Conservation (phyloP, 2,329 filamentous ascomycete genomes). For the Botryotinia narcissicola region DNA sequence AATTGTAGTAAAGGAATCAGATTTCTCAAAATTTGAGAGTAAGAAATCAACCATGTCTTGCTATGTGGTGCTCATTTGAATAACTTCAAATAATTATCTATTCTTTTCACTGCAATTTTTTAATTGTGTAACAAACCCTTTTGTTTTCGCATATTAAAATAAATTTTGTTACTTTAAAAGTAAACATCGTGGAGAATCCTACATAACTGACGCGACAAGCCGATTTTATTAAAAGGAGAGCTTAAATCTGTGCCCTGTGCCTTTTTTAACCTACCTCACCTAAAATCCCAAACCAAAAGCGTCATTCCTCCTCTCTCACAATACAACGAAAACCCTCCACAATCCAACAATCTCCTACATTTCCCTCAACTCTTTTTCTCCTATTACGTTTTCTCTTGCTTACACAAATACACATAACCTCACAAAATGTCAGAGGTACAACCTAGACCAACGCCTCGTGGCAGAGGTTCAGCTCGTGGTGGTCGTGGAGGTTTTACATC, state of each 20-base stretch:
- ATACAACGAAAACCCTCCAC: constrained; percentile 11
- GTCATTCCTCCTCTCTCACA: constrained; percentile 17
- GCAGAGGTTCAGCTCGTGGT: constrained; percentile 86
- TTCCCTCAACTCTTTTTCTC: constrained; percentile 25
- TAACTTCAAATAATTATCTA: constrained; percentile 2
- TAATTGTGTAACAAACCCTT: background rate
- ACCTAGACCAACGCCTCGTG: constrained; percentile 79
- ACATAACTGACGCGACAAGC: constrained; percentile 14
- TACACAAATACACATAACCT: constrained; percentile 30
- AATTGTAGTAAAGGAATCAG: background rate
- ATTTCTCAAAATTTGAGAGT: background rate
- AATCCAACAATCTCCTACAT: constrained; percentile 20
- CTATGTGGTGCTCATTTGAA: constrained; percentile 13
- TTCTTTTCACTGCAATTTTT: background rate
- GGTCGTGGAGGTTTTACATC: constrained; percentile 73
- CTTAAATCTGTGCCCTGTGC: constrained; percentile 21
- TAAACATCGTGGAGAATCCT: constrained; percentile 2
- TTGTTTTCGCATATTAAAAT: background rate
- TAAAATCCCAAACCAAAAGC: constrained; percentile 18
- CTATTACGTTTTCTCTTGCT: constrained; percentile 27
- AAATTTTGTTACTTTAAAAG: background rate
- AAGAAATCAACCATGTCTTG: constrained; percentile 16
- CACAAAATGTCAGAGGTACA: constrained; percentile 80
- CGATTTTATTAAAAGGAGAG: constrained; percentile 20
- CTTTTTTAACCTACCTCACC: constrained; percentile 13